Conservation (phyloP, 2,329 filamentous ascomycete species). For the Fusarium caatingaense region DNA sequence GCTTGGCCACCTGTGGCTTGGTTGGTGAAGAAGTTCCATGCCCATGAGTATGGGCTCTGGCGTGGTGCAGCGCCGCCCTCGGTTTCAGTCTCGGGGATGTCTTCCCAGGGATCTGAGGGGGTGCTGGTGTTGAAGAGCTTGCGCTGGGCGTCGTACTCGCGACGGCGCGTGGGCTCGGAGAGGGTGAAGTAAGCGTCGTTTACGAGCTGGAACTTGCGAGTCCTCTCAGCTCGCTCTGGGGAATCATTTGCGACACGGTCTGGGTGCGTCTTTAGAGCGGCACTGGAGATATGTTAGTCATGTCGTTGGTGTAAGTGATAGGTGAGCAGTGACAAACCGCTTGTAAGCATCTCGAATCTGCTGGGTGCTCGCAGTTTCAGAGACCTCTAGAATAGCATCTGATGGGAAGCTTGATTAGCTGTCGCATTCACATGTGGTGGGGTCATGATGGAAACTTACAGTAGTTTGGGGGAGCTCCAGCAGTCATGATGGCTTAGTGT, state of each 20-base stretch:
- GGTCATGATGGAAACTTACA: conserved; percentile 57
- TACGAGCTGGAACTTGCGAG: conserved; percentile 88
- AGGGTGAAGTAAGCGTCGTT: conserved; percentile 95
- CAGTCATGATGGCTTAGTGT: conserved; percentile 47
- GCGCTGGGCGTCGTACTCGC: conserved; percentile 83
- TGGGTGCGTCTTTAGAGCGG: conserved; percentile 91
- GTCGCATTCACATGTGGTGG: conserved; percentile 24
- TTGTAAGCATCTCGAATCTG: conserved; percentile 97
- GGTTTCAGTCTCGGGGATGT: conserved; percentile 47
- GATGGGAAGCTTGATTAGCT: conserved; percentile 27
- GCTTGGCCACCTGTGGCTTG: conserved; percentile 39
- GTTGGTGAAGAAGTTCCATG: conserved; percentile 70
- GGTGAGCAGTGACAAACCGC: conserved; percentile 62
- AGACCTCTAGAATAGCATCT: conserved; percentile 81
- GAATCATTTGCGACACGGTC: conserved; percentile 88
- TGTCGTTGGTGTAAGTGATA: neutral
- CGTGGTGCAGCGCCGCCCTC: conserved; percentile 55
- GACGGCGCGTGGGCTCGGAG: conserved; percentile 79
- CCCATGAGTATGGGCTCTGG: conserved; percentile 78
- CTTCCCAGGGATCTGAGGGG: conserved; percentile 59
- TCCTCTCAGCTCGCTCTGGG: conserved; percentile 83
- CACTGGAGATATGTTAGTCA: conserved; percentile 61
- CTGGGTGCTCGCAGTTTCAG: conserved; percentile 78
- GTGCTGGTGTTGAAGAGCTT: conserved; percentile 48
- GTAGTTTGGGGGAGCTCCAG: conserved; percentile 65